A percentile compares a stretch with the other conserved stretches of the same genome.
Evolutionary conservation across 2,329 filamentous ascomycete genomes (phyloP).

Genomic region (Penicillium sp.): DNA sequence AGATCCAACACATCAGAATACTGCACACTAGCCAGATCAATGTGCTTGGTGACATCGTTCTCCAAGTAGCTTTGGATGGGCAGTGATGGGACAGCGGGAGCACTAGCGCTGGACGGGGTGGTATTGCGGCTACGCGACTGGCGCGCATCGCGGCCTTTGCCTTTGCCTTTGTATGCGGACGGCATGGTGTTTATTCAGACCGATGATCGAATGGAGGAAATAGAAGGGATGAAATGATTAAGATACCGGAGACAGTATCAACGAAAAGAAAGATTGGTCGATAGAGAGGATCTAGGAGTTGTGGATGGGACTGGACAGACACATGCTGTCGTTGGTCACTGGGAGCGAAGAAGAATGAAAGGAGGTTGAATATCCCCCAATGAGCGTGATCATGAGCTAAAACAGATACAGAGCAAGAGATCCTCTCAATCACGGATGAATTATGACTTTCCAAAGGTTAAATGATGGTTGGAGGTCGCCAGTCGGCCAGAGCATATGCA

Average conservation of each 20-base stretch:
- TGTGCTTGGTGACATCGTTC: slow-evolving; percentile 49
- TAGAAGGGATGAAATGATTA: not conserved
- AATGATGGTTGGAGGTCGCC: not conserved
- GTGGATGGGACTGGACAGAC: slow-evolving; percentile 6
- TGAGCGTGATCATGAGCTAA: not conserved
- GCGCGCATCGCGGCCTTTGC: slow-evolving; percentile 53
- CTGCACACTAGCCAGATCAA: slow-evolving; percentile 49
- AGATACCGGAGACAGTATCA: not conserved
- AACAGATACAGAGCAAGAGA: not conserved
- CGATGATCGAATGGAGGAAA: not conserved
- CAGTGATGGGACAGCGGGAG: slow-evolving; percentile 40
- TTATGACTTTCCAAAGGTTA: not conserved
- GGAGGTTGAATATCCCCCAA: not conserved
- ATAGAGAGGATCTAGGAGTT: slow-evolving; percentile 10
- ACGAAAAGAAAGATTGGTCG: slow-evolving; percentile 4
- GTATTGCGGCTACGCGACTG: slow-evolving; percentile 62
- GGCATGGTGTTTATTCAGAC: slow-evolving; percentile 36
- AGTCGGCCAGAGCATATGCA: not conserved
- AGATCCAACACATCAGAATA: slow-evolving; percentile 60
- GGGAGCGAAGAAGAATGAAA: not conserved
- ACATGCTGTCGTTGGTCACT: slow-evolving; percentile 17
- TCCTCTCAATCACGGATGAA: slow-evolving; percentile 1
- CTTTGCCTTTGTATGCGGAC: slow-evolving; percentile 50
- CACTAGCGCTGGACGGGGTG: slow-evolving; percentile 58
- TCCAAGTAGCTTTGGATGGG: slow-evolving; percentile 54